Base-by-base conservation (phyloP, 2,329 filamentous ascomycete genomes). In the Neurospora crassa region DNA sequence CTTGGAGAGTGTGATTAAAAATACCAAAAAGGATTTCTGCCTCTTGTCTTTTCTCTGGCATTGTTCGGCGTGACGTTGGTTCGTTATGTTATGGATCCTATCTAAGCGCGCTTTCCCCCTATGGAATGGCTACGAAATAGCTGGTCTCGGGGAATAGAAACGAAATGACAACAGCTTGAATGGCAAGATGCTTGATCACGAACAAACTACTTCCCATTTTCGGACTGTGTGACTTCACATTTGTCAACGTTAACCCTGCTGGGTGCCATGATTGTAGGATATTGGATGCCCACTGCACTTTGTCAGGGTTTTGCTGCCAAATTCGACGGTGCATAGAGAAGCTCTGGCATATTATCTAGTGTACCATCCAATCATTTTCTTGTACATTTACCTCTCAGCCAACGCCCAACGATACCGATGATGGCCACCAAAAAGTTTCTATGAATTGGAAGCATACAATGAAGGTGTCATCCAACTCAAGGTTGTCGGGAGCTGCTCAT, bases 401-500 rank as follows among this genome's bases (percentile, higher is more conserved):
- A 34, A 69, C 43, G 41, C 20, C 43, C 24, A 40, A 73, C 8
- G 8, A 16, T 37, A 8, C 29, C 34, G 1, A 63, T 16, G 24
- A 34, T 24, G 77, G 70, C 70, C 69, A 68, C 16, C 2, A 18
- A 8, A 63, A 53, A 63, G 53, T 29, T 14, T 37, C 29, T 18
- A 37, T 8, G 12, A 47, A n/a, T 20, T 10, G 43, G 43, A 47
- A 47, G 43, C 43, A 47, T 4, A 47, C n/a, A 2, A n/a, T 20
- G 4, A 12, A 12, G 2, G 43, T n/a, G 20, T 20, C 10, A 10
- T 47, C 43, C 10, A 47, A 43, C 16, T 12, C 10, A 20, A 20
- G 53, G 53, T 16, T 7, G 29, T 37, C 8, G 24, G 70, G 42
- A 59, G n/a, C 11, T 42, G 29, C 53, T 82, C 79, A 92, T 82